Percentiles rank a stretch among this genome's conserved stretches.
Conservation (phyloP, 2,329 filamentous ascomycete genomes). For the Trichophaea hybrida region DNA sequence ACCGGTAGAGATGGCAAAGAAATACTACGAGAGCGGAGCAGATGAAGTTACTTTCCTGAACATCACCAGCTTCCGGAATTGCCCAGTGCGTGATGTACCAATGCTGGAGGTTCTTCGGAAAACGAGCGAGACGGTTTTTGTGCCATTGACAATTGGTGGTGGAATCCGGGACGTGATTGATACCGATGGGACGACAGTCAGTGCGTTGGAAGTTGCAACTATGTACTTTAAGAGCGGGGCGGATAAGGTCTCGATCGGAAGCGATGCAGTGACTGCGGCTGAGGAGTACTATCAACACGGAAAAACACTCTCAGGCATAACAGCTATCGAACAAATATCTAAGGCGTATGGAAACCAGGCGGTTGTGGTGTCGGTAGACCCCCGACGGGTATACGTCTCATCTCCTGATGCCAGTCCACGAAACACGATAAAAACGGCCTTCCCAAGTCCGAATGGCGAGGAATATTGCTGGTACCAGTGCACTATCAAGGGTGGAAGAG, state of each 20-base stretch:
- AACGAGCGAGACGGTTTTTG: constrained; percentile 83
- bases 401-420: constrained; percentile 59
- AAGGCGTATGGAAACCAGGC: constrained; percentile 90
- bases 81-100: constrained; percentile 75
- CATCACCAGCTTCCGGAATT: constrained; percentile 95
- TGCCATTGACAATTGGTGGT: constrained; percentile 87
- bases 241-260: constrained; percentile 94
- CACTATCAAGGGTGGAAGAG: constrained; percentile 87
- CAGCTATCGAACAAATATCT: constrained; percentile 91
- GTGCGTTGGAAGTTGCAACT: constrained; percentile 80
- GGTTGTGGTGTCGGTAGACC: constrained; percentile 89
- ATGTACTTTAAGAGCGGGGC: constrained; percentile 97
- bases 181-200: constrained; percentile 70
- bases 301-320: constrained; percentile 57
- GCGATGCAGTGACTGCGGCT: constrained; percentile 81
- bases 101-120: constrained; percentile 88
- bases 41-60: constrained; percentile 97
- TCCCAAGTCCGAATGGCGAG: constrained; percentile 61
- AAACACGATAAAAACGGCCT: constrained; percentile 53
- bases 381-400: constrained; percentile 72
- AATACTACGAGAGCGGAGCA: constrained; percentile 91
- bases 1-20: constrained; percentile 82
- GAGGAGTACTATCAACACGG: constrained; percentile 72
- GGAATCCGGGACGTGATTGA: constrained; percentile 90
- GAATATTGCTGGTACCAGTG: constrained; percentile 90